phyloP scores from a whole-genome alignment of 139 green algal species.

The Astrephomene gubernaculifera region DNA sequence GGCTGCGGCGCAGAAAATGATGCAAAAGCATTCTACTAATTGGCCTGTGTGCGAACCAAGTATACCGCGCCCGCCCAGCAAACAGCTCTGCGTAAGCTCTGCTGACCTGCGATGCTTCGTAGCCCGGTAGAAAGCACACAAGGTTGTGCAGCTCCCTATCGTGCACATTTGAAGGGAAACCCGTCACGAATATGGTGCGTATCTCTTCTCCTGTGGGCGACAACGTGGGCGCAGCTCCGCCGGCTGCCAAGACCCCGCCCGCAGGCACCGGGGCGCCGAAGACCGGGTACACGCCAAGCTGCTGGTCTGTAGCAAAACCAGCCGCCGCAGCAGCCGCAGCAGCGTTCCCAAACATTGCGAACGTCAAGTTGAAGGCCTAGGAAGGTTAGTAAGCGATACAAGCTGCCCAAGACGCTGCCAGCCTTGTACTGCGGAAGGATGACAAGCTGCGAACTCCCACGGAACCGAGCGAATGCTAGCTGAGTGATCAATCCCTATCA shows the following conservation, averaged over 20 bases:
- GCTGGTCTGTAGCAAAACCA: not conserved
- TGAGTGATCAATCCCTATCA: not conserved
- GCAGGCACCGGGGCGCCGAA: not conserved
- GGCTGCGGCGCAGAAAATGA: too few relatives aligned
- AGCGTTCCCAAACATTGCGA: slow-evolving; percentile 19
- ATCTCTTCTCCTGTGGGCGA: slow-evolving; percentile 34
- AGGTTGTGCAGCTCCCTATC: slow-evolving; percentile 95
- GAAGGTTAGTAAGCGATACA: not conserved
- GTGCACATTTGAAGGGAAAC: slow-evolving; percentile 89
- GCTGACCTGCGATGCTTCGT: slow-evolving; percentile 79
- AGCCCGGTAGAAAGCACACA: slow-evolving; percentile 90
- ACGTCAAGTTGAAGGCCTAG: too few relatives aligned
- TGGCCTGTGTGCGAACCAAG: too few relatives aligned
- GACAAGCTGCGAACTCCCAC: not conserved
- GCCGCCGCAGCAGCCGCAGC: not conserved
- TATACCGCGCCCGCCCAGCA: too few relatives aligned
- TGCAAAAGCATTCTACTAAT: too few relatives aligned
- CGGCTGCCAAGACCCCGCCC: not conserved
- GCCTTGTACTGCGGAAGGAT: not conserved
- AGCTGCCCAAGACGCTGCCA: not conserved
- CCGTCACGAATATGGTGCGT: slow-evolving; percentile 82
- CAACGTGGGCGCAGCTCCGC: not conserved
- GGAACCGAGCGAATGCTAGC: not conserved
- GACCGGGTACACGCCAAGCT: slow-evolving; percentile 8
- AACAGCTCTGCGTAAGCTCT: not conserved